These are phyloP conservation scores for Russula emetica DNA, from an alignment of 768 basidiomycete genomes.

Conservation along the genomic window DNA sequence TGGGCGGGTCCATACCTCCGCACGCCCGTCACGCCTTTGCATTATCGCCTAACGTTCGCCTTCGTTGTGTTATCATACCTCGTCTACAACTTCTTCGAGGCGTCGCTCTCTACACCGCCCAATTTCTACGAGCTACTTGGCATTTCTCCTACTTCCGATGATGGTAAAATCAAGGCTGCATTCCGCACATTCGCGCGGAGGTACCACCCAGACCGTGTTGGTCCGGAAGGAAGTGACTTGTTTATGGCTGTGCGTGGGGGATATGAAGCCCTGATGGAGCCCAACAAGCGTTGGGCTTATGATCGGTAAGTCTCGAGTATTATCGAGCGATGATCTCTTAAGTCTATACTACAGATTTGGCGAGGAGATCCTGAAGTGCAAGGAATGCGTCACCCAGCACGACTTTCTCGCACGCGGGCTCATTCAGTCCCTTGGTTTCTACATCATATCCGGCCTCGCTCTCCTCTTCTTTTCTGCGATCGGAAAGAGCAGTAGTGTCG, in stretches of 20 bases:
- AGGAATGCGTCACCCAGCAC: slow-evolving; percentile 56
- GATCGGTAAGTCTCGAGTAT: slow-evolving; percentile 53
- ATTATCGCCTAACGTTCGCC: slow-evolving; percentile 61
- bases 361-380: slow-evolving; percentile 65
- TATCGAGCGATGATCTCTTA: neutral
- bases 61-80: slow-evolving; percentile 63
- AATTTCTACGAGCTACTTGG: slow-evolving; percentile 79
- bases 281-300: slow-evolving; percentile 76
- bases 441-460: slow-evolving; percentile 53
- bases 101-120: slow-evolving; percentile 51
- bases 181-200: slow-evolving; percentile 71
- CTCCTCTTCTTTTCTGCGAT: slow-evolving; percentile 63
- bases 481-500: slow-evolving; percentile 53
- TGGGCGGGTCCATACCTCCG: slow-evolving; percentile 19
- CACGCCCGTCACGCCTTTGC: slow-evolving; percentile 33
- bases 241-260: slow-evolving; percentile 72
- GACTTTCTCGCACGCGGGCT: slow-evolving; percentile 71
- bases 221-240: slow-evolving; percentile 50
- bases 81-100: slow-evolving; percentile 57
- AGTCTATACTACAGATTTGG: slow-evolving; percentile 57
- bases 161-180: slow-evolving; percentile 59
- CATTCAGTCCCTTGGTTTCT: slow-evolving; percentile 57
- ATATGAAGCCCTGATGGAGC: slow-evolving; percentile 75
- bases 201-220: slow-evolving; percentile 75
- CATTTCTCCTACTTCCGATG: slow-evolving; percentile 59